Evolutionary conservation across 352 stramenopile genomes (phyloP), one percentile per base, ranked within the genome.

Genomic region (Aphanomyces euteiches): DNA sequence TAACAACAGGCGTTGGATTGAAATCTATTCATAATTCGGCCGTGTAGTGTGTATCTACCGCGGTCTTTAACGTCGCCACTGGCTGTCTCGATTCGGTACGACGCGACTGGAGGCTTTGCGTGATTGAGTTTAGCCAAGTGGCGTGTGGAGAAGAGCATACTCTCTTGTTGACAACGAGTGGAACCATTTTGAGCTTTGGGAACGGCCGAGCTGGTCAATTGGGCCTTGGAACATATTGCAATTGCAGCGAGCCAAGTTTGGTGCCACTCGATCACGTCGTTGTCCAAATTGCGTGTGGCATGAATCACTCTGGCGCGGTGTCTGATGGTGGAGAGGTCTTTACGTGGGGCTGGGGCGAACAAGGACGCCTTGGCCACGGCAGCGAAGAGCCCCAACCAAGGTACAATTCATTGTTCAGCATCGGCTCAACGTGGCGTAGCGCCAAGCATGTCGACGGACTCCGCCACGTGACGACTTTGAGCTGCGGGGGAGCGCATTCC

Each of bases 271-370:
- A 39, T 45, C 37, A 19, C n/a, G 34, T 19, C 4, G 54, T 67
- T 50, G 43, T 54, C 7, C 21, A 48, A 0, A 67, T 67, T 37
- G 59, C 43, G 0, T 67, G 59, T 36, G 59, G 59, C 40, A 67
- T 56, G 43, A 67, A 67, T 37, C 59, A 67, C 43, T 67, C 59
- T 5, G 59, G 38, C 17, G 59, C 38, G 5, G 43, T 67, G 3
- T 17, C 15, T 8, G 39, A 36, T 19, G 19, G 19, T 10, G 41
- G 50, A 15, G n/a, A 15, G n/a, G 63, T 69, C 7, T 69, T 45
- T 39, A 69, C 63, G 19, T 69, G 63, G 63, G 63, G 63, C 1
- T 69, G 47, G 47, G 63, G 63, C 47, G 50, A 59, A 39, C 41
- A 69, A 59, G 63, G 63, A 37, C 47, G 50, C 3, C 34, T 69